phyloP scores from a whole-genome alignment of 2,329 filamentous ascomycete genomes.

The Colletotrichum graminicola region DNA sequence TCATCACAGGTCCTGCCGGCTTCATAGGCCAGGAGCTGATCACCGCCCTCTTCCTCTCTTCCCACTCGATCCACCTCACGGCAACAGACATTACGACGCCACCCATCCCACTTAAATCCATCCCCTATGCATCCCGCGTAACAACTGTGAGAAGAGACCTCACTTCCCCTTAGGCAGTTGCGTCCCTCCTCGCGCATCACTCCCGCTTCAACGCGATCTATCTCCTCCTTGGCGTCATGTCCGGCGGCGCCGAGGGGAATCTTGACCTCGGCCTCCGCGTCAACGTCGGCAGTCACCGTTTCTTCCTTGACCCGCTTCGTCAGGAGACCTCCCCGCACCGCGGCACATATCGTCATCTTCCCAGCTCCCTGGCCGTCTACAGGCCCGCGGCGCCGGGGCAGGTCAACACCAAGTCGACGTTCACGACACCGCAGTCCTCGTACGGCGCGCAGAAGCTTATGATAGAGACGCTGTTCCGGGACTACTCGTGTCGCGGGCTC shows the following conservation, averaged over 20 bases:
- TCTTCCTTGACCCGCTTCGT: conserved; percentile 65
- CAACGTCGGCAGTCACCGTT: conserved; percentile 69
- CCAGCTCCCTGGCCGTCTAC: conserved; percentile 71
- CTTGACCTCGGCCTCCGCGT: conserved; percentile 66
- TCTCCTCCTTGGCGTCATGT: conserved; percentile 75
- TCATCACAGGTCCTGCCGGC: conserved; percentile 74
- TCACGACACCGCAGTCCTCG: conserved; percentile 66
- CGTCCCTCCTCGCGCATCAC: conserved; percentile 46
- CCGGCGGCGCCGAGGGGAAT: conserved; percentile 70
- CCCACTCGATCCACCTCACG: conserved; percentile 57
- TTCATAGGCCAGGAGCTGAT: conserved; percentile 74
- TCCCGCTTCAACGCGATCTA: conserved; percentile 61
- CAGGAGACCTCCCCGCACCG: conserved; percentile 49
- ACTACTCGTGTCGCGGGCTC: conserved; percentile 63
- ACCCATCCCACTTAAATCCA: conserved; percentile 56
- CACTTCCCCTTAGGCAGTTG: conserved; percentile 49
- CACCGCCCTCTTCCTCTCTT: conserved; percentile 62
- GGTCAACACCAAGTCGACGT: conserved; percentile 55
- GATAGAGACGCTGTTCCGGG: conserved; percentile 69
- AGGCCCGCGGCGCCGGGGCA: conserved; percentile 54
- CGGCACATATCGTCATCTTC: conserved; percentile 67
- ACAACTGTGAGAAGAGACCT: conserved; percentile 49
- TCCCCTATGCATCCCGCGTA: conserved; percentile 46
- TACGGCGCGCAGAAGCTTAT: conserved; percentile 75
- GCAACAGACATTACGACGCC: conserved; percentile 69